A percentile compares a stretch with the other conserved stretches of the same genome.
Conservation (phyloP, 2,329 filamentous ascomycete species). For the Pseudocercospora vitis region DNA sequence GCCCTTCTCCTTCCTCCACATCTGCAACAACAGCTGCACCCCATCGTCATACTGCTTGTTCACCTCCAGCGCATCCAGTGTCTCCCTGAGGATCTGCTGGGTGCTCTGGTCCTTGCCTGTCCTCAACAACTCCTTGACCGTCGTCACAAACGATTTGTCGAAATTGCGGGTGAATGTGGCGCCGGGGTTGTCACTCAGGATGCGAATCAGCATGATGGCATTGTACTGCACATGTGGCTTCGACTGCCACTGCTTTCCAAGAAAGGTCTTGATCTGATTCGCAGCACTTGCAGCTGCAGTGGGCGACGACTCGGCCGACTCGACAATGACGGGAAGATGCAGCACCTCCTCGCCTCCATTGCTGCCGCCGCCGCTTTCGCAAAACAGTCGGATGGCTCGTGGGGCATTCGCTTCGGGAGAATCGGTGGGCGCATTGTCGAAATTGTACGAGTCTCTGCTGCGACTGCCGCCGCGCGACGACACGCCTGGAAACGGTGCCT, state of each 20-base stretch:
- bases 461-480: constrained; percentile 7
- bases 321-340: constrained; percentile 89
- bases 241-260: constrained; percentile 64
- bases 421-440: constrained; percentile 38
- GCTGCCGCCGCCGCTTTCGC: constrained; percentile 64
- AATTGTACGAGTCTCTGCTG: constrained; percentile 14
- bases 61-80: constrained; percentile 72
- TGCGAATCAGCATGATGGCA: constrained; percentile 90
- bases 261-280: constrained; percentile 74
- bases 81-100: constrained; percentile 83
- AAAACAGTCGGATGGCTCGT: constrained; percentile 72
- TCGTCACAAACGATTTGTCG: constrained; percentile 78
- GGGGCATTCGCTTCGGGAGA: constrained; percentile 67
- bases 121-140: constrained; percentile 72
- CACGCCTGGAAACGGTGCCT: background rate
- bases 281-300: constrained; percentile 80
- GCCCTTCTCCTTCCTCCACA: constrained; percentile 88
- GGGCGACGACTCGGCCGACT: constrained; percentile 89
- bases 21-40: constrained; percentile 67
- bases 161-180: constrained; percentile 86
- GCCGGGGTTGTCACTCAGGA: constrained; percentile 88
- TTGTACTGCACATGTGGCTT: constrained; percentile 84
- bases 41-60: constrained; percentile 74
- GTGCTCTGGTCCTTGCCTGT: constrained; percentile 71
- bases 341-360: constrained; percentile 80